Conservation (phyloP, 176 grass and related monocot species). For the maize (Zea mays) region Zm-B73-REFERENCE-NAM-5.0 NC_050100.1:195408501-195409000, state of each 20-base stretch:
- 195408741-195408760: conserved; percentile 68
- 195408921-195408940: no score
- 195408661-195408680: not conserved
- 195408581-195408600: conserved; percentile 58
- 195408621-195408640: conserved; percentile 78
- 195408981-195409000: no score
- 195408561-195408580: not conserved
- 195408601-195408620: conserved; percentile 91
- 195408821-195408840: no score
- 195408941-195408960: no score
- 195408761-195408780: conserved; percentile 86
- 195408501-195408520: not conserved
- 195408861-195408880: no score
- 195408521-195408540: not conserved
- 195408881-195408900: no score
- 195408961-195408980: no score
- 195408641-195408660: conserved; percentile 23
- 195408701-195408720: not conserved
- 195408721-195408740: not conserved
- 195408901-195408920: no score
- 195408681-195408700: not conserved
- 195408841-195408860: no score
- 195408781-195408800: conserved; percentile 88
- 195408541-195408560: not conserved
- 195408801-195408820: conserved; percentile 20